Evolutionary conservation across 2,329 filamentous ascomycete species (phyloP), one percentile per base, ranked within the genome.

Genomic region (Aspergillus pseudoglaucus): DNA sequence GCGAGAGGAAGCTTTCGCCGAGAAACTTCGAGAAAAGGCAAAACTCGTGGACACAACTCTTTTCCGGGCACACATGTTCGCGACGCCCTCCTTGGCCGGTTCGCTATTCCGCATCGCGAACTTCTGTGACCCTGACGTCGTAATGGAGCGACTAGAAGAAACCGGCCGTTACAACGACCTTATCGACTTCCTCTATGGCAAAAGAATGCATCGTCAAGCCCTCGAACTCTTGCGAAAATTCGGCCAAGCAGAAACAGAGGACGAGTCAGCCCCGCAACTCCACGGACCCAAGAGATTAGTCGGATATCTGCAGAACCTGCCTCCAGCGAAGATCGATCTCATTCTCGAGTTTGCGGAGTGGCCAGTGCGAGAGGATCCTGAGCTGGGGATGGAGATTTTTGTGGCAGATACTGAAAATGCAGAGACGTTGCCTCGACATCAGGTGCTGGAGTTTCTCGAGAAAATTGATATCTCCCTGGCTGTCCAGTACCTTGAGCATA

Each of bases 101-200:
- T 88, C 90, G 0, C 78, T 98, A 0, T 97, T 98, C 72, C 89
- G 93, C 20, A 88, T 97, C 45, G 85, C 90, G 62, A 98, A 98
- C 66, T 97, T 96, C 64, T 97, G 93, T 66, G 91, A 98, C 59
- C 91, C 93, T 0, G 85, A 88, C 25, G 93, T 97, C 2, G 91
- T 98, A 18, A 93, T 95, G 63, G 88, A 95, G 67, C 90, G 90
- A 59, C 75, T 98, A 4, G 83, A 95, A 50, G 88, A 95, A 64
- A 88, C 85, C 37, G 87, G 87, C 49, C 83, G 90, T 27, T 96
- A 95, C 68, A 91, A 85, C 45, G 91, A 97, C 69, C 75, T 98
- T 1, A 90, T 98, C n/a, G 91, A 97, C 66, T 98, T 98, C 64
- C 84, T 97, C 57, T 89, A 94, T 60, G 93, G 93, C 53, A 98